Conservation (phyloP, 1,284 basidiomycete species). For the Chalciporus sp. region DNA sequence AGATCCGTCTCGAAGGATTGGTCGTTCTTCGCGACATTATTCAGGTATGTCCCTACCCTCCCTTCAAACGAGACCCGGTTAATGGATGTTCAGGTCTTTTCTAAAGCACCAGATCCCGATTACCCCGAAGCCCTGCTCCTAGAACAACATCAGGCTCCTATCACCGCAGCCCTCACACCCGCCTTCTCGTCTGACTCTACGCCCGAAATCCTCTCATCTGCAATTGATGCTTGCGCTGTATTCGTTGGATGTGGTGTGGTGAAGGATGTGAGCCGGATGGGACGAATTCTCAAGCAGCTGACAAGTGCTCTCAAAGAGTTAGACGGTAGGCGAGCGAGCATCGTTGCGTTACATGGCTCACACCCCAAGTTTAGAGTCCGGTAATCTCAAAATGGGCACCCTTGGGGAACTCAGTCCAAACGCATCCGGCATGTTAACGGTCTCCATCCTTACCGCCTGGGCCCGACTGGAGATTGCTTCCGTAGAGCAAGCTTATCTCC, state of each 20-base stretch:
- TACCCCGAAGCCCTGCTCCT: slow-evolving; percentile 89
- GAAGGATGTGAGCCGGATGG: slow-evolving; percentile 89
- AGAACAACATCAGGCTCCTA: slow-evolving; percentile 99
- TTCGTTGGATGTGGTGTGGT: slow-evolving; percentile 97
- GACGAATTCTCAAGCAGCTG: slow-evolving; percentile 89
- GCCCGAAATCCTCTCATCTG: slow-evolving; percentile 92
- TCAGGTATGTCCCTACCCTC: slow-evolving; percentile 54
- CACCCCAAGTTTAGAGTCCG: slow-evolving; percentile 57
- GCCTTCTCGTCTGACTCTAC: slow-evolving; percentile 95
- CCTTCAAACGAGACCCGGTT: neutral
- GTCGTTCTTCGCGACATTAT: slow-evolving; percentile 92
- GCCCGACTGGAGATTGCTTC: slow-evolving; percentile 89
- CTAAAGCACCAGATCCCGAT: slow-evolving; percentile 86
- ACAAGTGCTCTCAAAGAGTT: slow-evolving; percentile 90
- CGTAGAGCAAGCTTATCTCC: slow-evolving; percentile 74
- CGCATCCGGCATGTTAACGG: slow-evolving; percentile 92
- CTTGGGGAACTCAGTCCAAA: slow-evolving; percentile 89
- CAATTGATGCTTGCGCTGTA: slow-evolving; percentile 91
- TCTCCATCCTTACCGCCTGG: slow-evolving; percentile 95
- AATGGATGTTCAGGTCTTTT: slow-evolving; percentile 66
- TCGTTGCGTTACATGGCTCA: slow-evolving; percentile 12
- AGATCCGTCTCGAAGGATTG: slow-evolving; percentile 93
- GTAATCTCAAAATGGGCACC: slow-evolving; percentile 86
- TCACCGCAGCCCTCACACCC: slow-evolving; percentile 97
- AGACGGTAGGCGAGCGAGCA: slow-evolving; percentile 54